Conservation (phyloP, 2,329 filamentous ascomycete species). For the Fusarium floridanum region DNA sequence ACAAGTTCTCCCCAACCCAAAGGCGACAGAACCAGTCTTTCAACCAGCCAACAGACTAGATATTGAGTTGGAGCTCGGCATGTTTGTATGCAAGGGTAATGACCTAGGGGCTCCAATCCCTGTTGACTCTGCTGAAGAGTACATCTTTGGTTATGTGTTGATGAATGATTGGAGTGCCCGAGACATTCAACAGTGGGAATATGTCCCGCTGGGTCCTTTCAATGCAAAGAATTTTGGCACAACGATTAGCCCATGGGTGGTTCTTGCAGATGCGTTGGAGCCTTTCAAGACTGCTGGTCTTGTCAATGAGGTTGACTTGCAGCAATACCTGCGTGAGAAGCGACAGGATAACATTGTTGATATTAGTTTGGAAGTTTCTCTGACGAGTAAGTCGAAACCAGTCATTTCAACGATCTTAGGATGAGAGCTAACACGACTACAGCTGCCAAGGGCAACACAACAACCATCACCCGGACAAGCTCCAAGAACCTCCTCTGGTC, state of each 20-base stretch:
- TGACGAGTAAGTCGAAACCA: constrained; percentile 51
- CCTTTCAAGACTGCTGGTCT: constrained; percentile 37
- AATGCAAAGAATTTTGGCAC: constrained; percentile 73
- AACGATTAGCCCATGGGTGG: constrained; percentile 72
- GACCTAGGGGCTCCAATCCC: constrained; percentile 73
- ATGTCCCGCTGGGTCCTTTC: constrained; percentile 72
- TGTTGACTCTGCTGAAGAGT: constrained; percentile 73
- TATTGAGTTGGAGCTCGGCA: constrained; percentile 82
- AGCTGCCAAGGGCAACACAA: constrained; percentile 51
- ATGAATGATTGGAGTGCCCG: constrained; percentile 75
- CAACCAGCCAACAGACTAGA: constrained; percentile 74
- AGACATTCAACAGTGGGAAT: constrained; percentile 73
- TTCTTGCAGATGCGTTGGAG: constrained; percentile 69
- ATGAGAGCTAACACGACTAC: rapidly evolving
- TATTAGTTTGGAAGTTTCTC: constrained; percentile 54
- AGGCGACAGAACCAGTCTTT: constrained; percentile 64
- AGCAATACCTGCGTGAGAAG: constrained; percentile 68
- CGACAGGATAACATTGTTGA: constrained; percentile 52
- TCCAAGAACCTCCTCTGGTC: constrained; percentile 75
- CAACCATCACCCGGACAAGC: constrained; percentile 42
- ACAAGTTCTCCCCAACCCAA: constrained; percentile 70
- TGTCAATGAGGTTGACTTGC: constrained; percentile 51
- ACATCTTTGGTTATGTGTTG: constrained; percentile 78
- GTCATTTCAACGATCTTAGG: rapidly evolving
- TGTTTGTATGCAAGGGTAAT: constrained; percentile 77